Base-by-base conservation (phyloP, 2,329 filamentous ascomycete species). In the Ophiocordyceps camponoti-leonardi region DNA sequence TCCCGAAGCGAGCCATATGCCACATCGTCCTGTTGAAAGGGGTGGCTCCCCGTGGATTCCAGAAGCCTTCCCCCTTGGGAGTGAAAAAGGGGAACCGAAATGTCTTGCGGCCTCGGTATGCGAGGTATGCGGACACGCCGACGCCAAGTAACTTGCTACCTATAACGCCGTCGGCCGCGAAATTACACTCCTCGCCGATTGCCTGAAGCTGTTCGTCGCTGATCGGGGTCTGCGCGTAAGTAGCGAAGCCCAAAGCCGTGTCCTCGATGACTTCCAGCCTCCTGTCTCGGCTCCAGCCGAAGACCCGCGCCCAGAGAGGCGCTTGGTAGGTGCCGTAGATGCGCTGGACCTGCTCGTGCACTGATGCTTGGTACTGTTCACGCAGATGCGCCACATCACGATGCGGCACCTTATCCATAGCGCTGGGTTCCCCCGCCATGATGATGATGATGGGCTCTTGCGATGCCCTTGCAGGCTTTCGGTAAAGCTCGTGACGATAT, bases 11-110 rank as follows among this genome's bases (percentile, higher is more conserved):
- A 14, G 53, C 22, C 13, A 46, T 35, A 45, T 68, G 65, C 67
- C 67, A 69, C 19, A 53, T 45, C 16, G 39, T 16, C 22, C 44
- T 48, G 6, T 63, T 59, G 0, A n/a, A 37, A 1, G 12, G 42
- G 4, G 61, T 61, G 3, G 49, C 54, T 2, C 61, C 39, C n/a
- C 59, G 28, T 10, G 62, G 60, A 45, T 61, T 52, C 35, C 62
- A 60, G 26, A 42, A 52, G 19, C 47, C 43, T 35, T 40, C 43
- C 41, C 54, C 51, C 41, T 61, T 58, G 2, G 65, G 64, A 35
- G 53, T 57, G 52, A 58, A 64, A 39, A 69, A 57, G 16, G 66
- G 65, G 50, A 70, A 69, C 6, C 56, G 58, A 51, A 61, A 66
- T 4, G 53, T 60, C 19, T 50, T 50, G 39, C 61, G 58, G 5